Evolutionary conservation across 1,284 basidiomycete genomes (phyloP).

Genomic region (Sanguinoderma infundibulare): DNA sequence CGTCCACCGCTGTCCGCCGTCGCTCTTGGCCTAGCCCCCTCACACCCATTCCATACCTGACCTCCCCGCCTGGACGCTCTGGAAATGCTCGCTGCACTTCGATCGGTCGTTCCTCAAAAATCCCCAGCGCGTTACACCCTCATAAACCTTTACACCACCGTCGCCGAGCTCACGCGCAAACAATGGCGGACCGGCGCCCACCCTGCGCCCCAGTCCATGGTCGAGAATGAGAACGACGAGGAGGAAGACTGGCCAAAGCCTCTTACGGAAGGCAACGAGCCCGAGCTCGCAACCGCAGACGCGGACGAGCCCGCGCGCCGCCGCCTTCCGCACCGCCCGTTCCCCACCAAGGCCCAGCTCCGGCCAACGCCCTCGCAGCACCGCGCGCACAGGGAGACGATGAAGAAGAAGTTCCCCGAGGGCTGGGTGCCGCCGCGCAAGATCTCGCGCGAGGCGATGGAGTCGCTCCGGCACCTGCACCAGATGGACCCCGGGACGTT

Average conservation of each 20-base stretch:
- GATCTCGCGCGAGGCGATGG: conserved; percentile 91
- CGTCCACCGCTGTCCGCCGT: neutral
- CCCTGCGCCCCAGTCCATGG: conserved; percentile 54
- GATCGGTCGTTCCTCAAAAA: conserved; percentile 10
- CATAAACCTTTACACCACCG: conserved; percentile 33
- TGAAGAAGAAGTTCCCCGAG: conserved; percentile 69
- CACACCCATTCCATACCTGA: neutral
- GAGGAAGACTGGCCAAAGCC: conserved; percentile 25
- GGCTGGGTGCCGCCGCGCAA: conserved; percentile 90
- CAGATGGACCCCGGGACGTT: conserved; percentile 71
- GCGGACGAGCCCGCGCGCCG: conserved; percentile 9
- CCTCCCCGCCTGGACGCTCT: neutral
- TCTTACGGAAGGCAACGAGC: conserved; percentile 37
- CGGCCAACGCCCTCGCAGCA: conserved; percentile 45
- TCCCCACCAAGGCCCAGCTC: conserved; percentile 13
- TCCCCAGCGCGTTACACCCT: conserved; percentile 19
- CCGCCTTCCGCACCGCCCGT: conserved; percentile 12
- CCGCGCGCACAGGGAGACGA: conserved; percentile 56
- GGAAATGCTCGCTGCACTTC: conserved; percentile 21
- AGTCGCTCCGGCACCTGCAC: conserved; percentile 78
- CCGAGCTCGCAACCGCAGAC: conserved; percentile 6
- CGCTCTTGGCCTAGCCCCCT: neutral
- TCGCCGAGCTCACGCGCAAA: conserved; percentile 30
- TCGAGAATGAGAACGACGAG: conserved; percentile 53
- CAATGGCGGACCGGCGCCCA: conserved; percentile 55